Evolutionary conservation across 2,329 filamentous ascomycete genomes (phyloP).

Genomic region (Aspergillus intermedius): DNA sequence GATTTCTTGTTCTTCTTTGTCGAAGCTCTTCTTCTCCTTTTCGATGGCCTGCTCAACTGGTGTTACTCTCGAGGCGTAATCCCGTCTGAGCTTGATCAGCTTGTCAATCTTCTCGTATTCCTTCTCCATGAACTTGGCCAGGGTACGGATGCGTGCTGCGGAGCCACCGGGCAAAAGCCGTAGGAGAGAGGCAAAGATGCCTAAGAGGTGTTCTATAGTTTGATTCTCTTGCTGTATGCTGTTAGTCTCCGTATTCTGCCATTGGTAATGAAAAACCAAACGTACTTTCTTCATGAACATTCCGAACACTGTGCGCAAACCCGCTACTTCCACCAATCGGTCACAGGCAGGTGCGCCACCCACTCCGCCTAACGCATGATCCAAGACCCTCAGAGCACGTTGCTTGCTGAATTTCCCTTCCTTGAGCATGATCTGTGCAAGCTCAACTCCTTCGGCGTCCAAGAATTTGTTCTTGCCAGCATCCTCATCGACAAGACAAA

Average conservation of each 20-base stretch:
- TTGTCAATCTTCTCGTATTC: conserved; percentile 78
- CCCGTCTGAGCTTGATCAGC: conserved; percentile 63
- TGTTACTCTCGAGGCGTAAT: conserved; percentile 59
- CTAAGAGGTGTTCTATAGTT: conserved; percentile 71
- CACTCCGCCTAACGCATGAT: conserved; percentile 66
- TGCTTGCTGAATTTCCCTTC: conserved; percentile 78
- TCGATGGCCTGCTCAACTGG: conserved; percentile 59
- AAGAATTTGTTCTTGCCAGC: conserved; percentile 74
- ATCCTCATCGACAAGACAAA: conserved; percentile 69
- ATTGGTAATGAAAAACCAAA: neutral
- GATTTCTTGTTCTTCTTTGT: conserved; percentile 54
- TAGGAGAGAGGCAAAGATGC: conserved; percentile 77
- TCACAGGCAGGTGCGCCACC: conserved; percentile 61
- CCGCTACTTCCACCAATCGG: conserved; percentile 72
- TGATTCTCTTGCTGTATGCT: conserved; percentile 52
- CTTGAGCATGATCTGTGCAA: conserved; percentile 84
- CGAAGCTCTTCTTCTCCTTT: conserved; percentile 49
- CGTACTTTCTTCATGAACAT: conserved; percentile 72
- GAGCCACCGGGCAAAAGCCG: conserved; percentile 72
- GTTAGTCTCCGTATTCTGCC: conserved; percentile 10
- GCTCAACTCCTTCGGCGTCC: conserved; percentile 84
- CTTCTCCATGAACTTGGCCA: conserved; percentile 94
- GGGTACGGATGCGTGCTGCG: conserved; percentile 67
- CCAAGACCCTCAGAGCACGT: conserved; percentile 71
- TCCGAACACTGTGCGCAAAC: conserved; percentile 77